Conservation (phyloP, 1,284 basidiomycete species). For the Cystobasidium slooffiae region DNA sequence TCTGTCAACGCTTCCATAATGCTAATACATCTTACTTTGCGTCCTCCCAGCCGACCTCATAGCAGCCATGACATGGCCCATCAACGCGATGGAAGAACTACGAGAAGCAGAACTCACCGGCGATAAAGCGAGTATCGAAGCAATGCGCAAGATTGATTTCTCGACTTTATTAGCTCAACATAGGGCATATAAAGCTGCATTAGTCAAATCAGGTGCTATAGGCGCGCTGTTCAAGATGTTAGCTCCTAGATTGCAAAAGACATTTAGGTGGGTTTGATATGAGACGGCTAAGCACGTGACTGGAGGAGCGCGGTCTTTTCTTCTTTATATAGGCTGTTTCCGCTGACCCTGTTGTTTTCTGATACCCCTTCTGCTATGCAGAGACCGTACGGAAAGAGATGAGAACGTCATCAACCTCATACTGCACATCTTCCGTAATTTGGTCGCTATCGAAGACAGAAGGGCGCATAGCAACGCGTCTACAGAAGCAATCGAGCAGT, state of each 20-base stretch:
- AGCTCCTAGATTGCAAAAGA: constrained; percentile 57
- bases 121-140: constrained; percentile 63
- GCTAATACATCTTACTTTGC: constrained; percentile 2
- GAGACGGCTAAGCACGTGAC: not conserved
- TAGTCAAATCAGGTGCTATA: constrained; percentile 52
- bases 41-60: constrained; percentile 70
- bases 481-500: constrained; percentile 75
- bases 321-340: not conserved
- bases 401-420: constrained; percentile 82
- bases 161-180: constrained; percentile 78
- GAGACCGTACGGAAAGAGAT: constrained; percentile 75
- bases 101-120: constrained; percentile 63
- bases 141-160: constrained; percentile 71
- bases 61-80: constrained; percentile 95
- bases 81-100: constrained; percentile 87
- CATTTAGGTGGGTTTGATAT: constrained; percentile 58
- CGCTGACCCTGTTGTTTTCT: not conserved
- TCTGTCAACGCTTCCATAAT: not conserved
- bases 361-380: constrained; percentile 29
- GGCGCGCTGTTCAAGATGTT: constrained; percentile 56
- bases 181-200: constrained; percentile 76
- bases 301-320: not conserved
- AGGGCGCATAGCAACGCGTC: constrained; percentile 65
- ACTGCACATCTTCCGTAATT: constrained; percentile 86
- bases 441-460: constrained; percentile 82